These are phyloP conservation scores for Neonectria faginata DNA, from an alignment of 2,329 filamentous ascomycete genomes.

Conservation along the genomic window DNA sequence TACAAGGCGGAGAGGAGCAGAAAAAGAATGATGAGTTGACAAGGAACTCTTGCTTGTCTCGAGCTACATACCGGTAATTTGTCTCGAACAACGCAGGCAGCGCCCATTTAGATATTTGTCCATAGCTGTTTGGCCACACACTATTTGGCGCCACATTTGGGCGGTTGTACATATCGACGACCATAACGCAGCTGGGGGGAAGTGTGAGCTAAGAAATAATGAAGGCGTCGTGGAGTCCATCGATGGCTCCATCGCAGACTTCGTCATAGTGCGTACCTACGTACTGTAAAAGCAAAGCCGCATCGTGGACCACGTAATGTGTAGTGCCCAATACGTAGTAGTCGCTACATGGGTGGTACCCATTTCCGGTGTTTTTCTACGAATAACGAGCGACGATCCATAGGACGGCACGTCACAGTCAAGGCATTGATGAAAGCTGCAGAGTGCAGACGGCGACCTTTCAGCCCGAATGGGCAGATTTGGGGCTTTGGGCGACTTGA, in stretches of 20 bases:
- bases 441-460: not conserved
- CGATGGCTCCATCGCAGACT: not conserved
- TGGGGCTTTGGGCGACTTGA: not conserved
- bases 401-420: not conserved
- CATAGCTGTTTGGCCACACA: not conserved
- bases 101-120: not conserved
- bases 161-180: not conserved
- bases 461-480: constrained; percentile 4
- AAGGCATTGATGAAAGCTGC: constrained; percentile 11
- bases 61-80: constrained; percentile 5
- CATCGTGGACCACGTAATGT: not conserved
- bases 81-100: constrained; percentile 11
- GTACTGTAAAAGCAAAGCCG: not conserved
- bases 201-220: not conserved
- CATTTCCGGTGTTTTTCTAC: not conserved
- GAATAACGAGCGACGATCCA: not conserved
- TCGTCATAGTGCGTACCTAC: no score
- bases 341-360: not conserved
- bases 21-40: constrained; percentile 20
- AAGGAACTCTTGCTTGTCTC: constrained; percentile 4
- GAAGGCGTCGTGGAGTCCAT: constrained; percentile 3
- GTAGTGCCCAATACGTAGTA: not conserved
- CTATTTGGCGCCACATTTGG: not conserved
- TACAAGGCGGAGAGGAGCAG: not conserved
- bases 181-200: not conserved